Evolutionary conservation across 768 basidiomycete genomes (phyloP).

Genomic region (Pleurotus tuoliensis): DNA sequence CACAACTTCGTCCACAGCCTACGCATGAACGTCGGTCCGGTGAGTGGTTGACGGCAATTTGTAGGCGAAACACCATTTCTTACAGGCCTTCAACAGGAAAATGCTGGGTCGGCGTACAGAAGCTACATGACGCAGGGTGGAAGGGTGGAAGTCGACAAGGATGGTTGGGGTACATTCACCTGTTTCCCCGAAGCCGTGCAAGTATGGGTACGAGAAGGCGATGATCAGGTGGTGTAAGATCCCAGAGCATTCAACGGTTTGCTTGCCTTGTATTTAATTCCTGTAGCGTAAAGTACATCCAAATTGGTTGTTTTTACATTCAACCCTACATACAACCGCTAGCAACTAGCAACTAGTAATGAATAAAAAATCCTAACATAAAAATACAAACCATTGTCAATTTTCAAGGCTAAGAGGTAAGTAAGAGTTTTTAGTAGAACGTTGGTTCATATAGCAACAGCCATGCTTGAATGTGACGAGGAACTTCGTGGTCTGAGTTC

Average conservation of each 20-base stretch:
- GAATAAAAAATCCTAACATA: slow-evolving; percentile 1
- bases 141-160: slow-evolving; percentile 38
- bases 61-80: slow-evolving; percentile 6
- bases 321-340: not conserved
- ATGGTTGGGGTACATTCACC: slow-evolving; percentile 68
- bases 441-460: not conserved
- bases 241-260: not conserved
- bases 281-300: not conserved
- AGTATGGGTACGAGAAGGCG: slow-evolving; percentile 46
- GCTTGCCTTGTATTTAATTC: too few species aligned
- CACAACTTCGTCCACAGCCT: slow-evolving; percentile 37
- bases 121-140: slow-evolving; percentile 47
- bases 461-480: not conserved
- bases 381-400: not conserved
- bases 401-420: not conserved
- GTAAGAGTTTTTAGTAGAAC: not conserved
- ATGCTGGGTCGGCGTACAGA: slow-evolving; percentile 37
- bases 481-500: slow-evolving; percentile 3
- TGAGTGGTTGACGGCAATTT: slow-evolving; percentile 27
- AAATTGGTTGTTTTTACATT: not conserved
- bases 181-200: slow-evolving; percentile 53
- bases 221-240: not conserved
- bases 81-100: slow-evolving; percentile 20
- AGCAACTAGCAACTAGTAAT: not conserved
- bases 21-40: slow-evolving; percentile 66